Evolutionary conservation across 78 protist species (phyloP).

Genomic region (Dictyostelium brefeldianum): DNA sequence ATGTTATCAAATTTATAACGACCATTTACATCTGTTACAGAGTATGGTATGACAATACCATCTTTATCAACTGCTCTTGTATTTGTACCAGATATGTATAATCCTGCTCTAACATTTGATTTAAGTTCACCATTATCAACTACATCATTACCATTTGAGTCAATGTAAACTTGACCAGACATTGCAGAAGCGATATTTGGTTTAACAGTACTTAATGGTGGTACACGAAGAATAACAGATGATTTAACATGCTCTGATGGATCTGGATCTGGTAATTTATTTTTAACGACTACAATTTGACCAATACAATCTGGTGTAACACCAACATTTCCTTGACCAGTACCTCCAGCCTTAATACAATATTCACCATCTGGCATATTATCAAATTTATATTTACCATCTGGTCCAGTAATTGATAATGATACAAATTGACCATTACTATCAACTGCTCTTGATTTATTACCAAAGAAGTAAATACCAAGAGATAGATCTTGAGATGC

Average conservation of each 20-base stretch:
- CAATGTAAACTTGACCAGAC: background rate
- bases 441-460: background rate
- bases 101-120: background rate
- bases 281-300: too few species aligned
- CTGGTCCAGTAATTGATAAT: background rate
- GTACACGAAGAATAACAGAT: too few species aligned
- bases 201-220: too few species aligned
- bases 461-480: background rate
- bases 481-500: background rate
- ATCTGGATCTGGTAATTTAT: too few species aligned
- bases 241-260: too few species aligned
- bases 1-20: conserved; percentile 22
- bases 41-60: background rate
- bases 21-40: background rate
- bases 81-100: too few species aligned
- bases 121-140: background rate
- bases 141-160: background rate
- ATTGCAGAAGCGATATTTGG: too few species aligned
- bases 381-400: conserved; percentile 27
- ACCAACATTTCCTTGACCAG: too few species aligned
- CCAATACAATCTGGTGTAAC: too few species aligned
- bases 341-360: conserved; percentile 12
- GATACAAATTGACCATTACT: background rate
- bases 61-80: background rate
- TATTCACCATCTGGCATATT: conserved; percentile 17